Conservation (phyloP, 805 yeast genomes). For the Barnettozyma pratensis region DNA sequence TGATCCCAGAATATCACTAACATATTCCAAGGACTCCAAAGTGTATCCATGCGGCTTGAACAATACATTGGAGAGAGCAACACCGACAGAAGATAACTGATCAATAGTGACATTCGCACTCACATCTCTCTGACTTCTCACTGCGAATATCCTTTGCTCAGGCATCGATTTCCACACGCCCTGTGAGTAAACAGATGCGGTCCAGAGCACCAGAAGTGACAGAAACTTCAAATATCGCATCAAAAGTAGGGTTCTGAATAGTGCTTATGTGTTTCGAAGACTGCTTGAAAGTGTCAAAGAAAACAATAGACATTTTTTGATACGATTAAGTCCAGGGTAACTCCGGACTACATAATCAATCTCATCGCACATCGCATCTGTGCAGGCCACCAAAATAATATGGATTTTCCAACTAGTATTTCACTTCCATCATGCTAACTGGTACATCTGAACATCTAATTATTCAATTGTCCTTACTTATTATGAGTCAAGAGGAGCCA, state of each 20-base stretch:
- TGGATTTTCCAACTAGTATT: too few species aligned
- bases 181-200: too few species aligned
- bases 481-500: background rate
- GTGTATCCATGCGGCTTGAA: constrained; percentile 31
- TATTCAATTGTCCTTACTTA: too few species aligned
- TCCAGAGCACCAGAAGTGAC: background rate
- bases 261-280: too few species aligned
- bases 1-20: constrained; percentile 31
- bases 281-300: too few species aligned
- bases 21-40: constrained; percentile 22
- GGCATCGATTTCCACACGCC: background rate
- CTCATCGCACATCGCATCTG: too few species aligned
- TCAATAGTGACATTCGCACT: constrained; percentile 35
- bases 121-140: constrained; percentile 44
- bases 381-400: too few species aligned
- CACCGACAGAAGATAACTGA: constrained; percentile 37
- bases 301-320: too few species aligned
- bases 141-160: background rate
- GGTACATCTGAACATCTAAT: too few species aligned
- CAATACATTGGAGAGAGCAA: constrained; percentile 29
- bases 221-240: background rate
- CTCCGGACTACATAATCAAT: too few species aligned
- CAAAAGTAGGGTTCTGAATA: background rate
- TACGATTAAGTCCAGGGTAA: too few species aligned
- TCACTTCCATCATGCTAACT: too few species aligned